Evolutionary conservation across 1,284 basidiomycete species (phyloP).

Genomic region (Rugiboletus extremiorientalis): DNA sequence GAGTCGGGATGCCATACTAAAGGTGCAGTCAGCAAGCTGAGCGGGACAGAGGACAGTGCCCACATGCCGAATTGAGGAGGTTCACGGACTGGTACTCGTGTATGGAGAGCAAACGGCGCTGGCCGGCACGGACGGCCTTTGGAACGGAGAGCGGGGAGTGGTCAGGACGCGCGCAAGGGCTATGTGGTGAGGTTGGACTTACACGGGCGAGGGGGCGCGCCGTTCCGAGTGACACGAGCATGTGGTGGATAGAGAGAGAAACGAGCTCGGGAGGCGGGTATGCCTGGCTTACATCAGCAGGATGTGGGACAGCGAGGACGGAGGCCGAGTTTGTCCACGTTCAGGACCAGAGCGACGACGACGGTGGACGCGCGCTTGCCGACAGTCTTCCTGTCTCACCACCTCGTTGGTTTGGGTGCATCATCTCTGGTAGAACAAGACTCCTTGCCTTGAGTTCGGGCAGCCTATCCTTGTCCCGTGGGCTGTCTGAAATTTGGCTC

Average conservation of each 20-base stretch:
- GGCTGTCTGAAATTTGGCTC: constrained; percentile 76
- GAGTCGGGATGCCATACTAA: constrained; percentile 96
- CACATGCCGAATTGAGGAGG: constrained; percentile 83
- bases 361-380: constrained; percentile 50
- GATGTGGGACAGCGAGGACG: not conserved
- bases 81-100: constrained; percentile 99
- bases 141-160: no score
- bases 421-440: constrained; percentile 62
- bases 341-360: constrained; percentile 67
- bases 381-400: constrained; percentile 63
- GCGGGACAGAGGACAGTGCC: constrained; percentile 22
- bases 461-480: constrained; percentile 45
- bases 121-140: constrained; percentile 69
- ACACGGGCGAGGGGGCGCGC: constrained; percentile 61
- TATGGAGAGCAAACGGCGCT: constrained; percentile 94
- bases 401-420: constrained; percentile 38
- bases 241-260: constrained; percentile 34
- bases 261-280: constrained; percentile 1
- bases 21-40: constrained; percentile 1
- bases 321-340: constrained; percentile 11
- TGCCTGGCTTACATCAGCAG: constrained; percentile 25
- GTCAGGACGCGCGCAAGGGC: not conserved
- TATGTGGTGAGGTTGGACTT: constrained; percentile 29
- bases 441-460: constrained; percentile 80
- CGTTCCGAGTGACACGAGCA: constrained; percentile 65